phyloP scores from a whole-genome alignment of 306 rosid species.

The Lablab purpureus region DNA sequence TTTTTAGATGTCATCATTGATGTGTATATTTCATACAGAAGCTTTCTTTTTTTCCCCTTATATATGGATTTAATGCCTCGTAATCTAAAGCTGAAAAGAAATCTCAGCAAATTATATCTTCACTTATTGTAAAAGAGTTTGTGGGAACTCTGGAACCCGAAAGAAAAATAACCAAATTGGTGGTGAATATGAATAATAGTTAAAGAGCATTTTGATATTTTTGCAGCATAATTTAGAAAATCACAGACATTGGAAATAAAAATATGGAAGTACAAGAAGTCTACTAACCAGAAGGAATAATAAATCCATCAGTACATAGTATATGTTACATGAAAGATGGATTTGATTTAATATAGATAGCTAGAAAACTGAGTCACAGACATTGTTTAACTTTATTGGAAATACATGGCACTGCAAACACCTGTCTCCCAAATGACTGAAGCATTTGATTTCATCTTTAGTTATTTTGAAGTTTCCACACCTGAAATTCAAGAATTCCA shows the following conservation, averaged over 20 bases:
- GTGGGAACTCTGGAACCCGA: background rate
- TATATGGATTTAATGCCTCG: background rate
- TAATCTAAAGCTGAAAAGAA: background rate
- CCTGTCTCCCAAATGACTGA: background rate
- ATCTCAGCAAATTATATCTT: background rate
- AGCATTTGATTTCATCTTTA: background rate
- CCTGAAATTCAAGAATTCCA: slow-evolving; percentile 2
- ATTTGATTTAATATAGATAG: background rate
- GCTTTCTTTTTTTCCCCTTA: background rate
- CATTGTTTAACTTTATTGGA: background rate
- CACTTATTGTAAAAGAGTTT: background rate
- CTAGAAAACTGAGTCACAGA: background rate
- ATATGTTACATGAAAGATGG: background rate
- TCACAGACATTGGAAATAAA: background rate
- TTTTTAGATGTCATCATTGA: background rate
- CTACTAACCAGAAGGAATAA: background rate
- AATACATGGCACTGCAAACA: background rate
- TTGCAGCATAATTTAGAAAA: background rate
- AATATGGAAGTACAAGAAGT: background rate
- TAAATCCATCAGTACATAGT: background rate
- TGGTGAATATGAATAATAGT: background rate
- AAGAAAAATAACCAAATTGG: background rate
- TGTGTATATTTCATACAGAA: background rate
- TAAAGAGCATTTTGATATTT: background rate
- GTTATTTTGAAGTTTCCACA: background rate